Percentiles rank a stretch among this genome's conserved stretches.
Conservation (phyloP, 352 stramenopile species). For the Globisporangium nodosum region DNA sequence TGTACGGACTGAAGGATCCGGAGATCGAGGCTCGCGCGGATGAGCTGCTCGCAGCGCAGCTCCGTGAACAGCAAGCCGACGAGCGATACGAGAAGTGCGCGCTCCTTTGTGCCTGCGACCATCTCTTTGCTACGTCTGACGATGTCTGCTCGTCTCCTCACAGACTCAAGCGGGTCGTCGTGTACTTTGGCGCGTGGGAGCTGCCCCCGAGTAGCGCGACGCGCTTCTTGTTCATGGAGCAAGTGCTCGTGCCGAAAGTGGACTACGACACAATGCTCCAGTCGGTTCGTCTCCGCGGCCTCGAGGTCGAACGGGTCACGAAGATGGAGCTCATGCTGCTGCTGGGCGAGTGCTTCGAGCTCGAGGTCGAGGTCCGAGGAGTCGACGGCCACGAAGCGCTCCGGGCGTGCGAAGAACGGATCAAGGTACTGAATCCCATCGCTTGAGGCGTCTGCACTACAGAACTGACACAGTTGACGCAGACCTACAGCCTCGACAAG, state of each 20-base stretch:
- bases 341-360: conserved; percentile 78
- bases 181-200: conserved; percentile 89
- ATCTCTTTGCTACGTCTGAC: too few species aligned
- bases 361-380: conserved; percentile 64
- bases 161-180: conserved; percentile 55
- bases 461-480: background rate
- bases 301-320: conserved; percentile 70
- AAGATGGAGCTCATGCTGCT: conserved; percentile 84
- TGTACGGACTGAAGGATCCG: conserved; percentile 30
- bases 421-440: conserved; percentile 21
- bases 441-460: background rate
- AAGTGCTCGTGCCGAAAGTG: conserved; percentile 76
- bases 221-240: conserved; percentile 76
- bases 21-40: conserved; percentile 42
- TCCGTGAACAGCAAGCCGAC: conserved; percentile 42
- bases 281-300: conserved; percentile 61
- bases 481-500: conserved; percentile 32
- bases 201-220: conserved; percentile 76
- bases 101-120: too few species aligned
- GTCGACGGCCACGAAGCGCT: conserved; percentile 37
- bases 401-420: conserved; percentile 32
- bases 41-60: conserved; percentile 39
- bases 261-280: conserved; percentile 65
- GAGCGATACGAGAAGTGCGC: conserved; percentile 45
- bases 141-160: background rate